These are phyloP conservation scores for Rickenella mellea DNA, from an alignment of 768 basidiomycete genomes.

Conservation along the genomic window DNA sequence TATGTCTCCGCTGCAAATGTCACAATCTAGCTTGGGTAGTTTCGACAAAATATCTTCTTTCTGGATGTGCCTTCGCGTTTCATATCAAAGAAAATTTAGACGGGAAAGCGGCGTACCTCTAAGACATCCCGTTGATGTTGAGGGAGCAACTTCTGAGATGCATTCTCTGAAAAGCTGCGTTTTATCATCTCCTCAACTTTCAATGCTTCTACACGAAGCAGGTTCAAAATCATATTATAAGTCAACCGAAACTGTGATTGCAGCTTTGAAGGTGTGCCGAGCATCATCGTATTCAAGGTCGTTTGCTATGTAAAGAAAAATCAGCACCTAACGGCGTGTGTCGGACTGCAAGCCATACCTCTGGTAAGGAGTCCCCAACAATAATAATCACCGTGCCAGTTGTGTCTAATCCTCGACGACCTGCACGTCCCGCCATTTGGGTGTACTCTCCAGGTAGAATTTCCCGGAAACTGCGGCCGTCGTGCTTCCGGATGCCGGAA, in stretches of 20 bases:
- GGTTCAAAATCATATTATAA: conserved; percentile 98
- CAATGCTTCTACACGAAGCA: conserved; percentile 91
- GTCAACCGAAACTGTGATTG: conserved; percentile 95
- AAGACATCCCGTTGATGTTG: conserved; percentile 85
- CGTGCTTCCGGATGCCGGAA: conserved; percentile 90
- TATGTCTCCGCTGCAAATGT: conserved; percentile 64
- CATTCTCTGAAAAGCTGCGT: conserved; percentile 96
- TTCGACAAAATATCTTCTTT: conserved; percentile 58
- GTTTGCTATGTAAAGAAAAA: conserved; percentile 40
- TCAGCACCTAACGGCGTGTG: background rate
- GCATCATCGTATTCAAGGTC: conserved; percentile 79
- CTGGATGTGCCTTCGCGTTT: conserved; percentile 42
- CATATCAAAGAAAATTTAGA: conserved; percentile 4
- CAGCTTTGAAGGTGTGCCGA: conserved; percentile 87
- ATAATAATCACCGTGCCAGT: conserved; percentile 95
- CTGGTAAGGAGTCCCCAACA: conserved; percentile 75
- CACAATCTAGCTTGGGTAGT: conserved; percentile 59
- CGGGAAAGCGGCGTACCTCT: conserved; percentile 43
- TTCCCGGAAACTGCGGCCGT: conserved; percentile 86
- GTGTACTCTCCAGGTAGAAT: conserved; percentile 91
- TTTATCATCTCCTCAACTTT: conserved; percentile 99
- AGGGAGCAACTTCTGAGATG: conserved; percentile 83
- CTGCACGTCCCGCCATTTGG: conserved; percentile 98
- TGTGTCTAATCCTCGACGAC: conserved; percentile 87
- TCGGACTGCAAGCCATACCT: conserved; percentile 38